Percentiles rank a stretch among this genome's conserved stretches.
Evolutionary conservation across 768 basidiomycete species (phyloP).

Genomic region (Tulasnella sp.): DNA sequence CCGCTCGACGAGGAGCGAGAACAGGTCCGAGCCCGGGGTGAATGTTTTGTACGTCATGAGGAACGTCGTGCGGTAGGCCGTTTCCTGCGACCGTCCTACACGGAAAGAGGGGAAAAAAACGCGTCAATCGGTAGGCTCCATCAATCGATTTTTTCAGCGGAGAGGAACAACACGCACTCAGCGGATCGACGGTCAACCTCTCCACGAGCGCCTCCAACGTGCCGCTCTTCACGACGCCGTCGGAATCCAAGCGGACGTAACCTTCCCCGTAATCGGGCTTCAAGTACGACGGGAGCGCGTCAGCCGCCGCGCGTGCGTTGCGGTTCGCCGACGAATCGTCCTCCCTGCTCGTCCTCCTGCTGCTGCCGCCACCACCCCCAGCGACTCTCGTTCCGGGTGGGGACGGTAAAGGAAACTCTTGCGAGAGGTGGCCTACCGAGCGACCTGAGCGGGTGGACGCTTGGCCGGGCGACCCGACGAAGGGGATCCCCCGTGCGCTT

Average conservation of each 20-base stretch:
- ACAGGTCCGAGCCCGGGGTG: slow-evolving; percentile 52
- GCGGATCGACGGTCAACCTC: slow-evolving; percentile 48
- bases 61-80: slow-evolving; percentile 48
- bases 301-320: slow-evolving; percentile 28
- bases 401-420: neutral
- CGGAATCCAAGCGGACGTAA: slow-evolving; percentile 51
- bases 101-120: neutral
- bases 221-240: slow-evolving; percentile 56
- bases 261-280: slow-evolving; percentile 42
- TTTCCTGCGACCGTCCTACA: slow-evolving; percentile 15
- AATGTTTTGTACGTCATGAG: slow-evolving; percentile 77
- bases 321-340: slow-evolving; percentile 32
- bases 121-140: slow-evolving; percentile 28
- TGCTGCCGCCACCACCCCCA: neutral
- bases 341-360: slow-evolving; percentile 22
- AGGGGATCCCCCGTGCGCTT: neutral
- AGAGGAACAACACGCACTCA: slow-evolving; percentile 38
- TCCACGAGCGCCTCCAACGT: slow-evolving; percentile 64
- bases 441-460: neutral
- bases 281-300: slow-evolving; percentile 46
- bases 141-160: slow-evolving; percentile 4
- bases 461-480: neutral
- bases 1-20: slow-evolving; percentile 53
- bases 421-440: neutral
- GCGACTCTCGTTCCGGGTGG: neutral